Base-by-base conservation (phyloP, 192 early-diverging fungal species). In the Paraglomus brasilianum region DNA sequence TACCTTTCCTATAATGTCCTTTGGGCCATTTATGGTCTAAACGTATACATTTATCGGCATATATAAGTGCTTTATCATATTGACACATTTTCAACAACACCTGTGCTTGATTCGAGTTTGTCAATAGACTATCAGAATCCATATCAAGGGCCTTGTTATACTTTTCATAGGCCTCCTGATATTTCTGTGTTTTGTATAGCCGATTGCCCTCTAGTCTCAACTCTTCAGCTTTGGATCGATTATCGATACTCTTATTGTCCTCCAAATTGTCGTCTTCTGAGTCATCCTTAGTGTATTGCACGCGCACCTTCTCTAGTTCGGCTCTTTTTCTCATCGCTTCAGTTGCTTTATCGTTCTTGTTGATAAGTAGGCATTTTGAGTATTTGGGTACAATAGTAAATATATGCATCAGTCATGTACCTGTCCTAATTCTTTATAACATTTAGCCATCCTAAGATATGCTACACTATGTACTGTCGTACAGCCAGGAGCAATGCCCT, bases 381-480 rank as follows among this genome's bases (percentile, higher is more conserved):
- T n/a, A n/a, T n/a, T n/a, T n/a, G n/a, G 6, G 38, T 21, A 21
- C 8, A 19, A 19, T 5, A 0, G 21, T 30, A 19, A 55, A 9
- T 5, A 55, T 17, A 8, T 9, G n/a, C 9, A 53, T 53, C 51
- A 22, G 17, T 30, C 9, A 17, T 17, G 13, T 55, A 60, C 58
- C 58, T 66, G 44, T 8, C 48, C 64, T 2, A 66, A 42, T 50
- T 66, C 64, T 66, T 66, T 66, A 66, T 66, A 66, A 13, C 64
- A 66, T 38, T 66, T 66, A 19, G 64, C 64, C 4, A 50, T 17
- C 40, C 64, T 48, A 14, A 7, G 38, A 66, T 66, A 66, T 50
- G 46, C 64, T 5, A 66, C 64, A 66, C 39, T 43, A 40, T 66
- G 64, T 50, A 66, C 39, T 14, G 64, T 66, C 14, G 64, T 30